Base-by-base conservation (phyloP, 2,329 filamentous ascomycete species). In the Cyanodermella asteris region DNA sequence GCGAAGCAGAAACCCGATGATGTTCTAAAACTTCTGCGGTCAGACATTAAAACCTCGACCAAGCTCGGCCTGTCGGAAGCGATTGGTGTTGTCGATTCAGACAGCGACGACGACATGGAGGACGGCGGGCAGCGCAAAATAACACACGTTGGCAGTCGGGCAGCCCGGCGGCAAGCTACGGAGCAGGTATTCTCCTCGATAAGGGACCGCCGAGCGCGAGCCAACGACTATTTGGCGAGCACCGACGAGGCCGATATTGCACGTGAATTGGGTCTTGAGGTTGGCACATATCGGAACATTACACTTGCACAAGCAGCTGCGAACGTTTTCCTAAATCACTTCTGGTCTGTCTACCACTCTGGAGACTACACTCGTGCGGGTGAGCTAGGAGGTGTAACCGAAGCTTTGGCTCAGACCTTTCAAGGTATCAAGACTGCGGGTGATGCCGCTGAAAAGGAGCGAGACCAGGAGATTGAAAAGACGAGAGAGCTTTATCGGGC, bases 321-420 rank as follows among this genome's bases (percentile, higher is more conserved):
- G 0, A 73, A 77, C 18, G 87, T 97, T 42, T 97, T 94, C 40
- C 55, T 97, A n/a, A 77, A 84, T 38, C 90, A 94, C 46, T 97
- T 97, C 53, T 97, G 84, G 84, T 64, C 67, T 17, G 70, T 82
- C 0, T 97, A 91, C 41, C 60, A 91, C 14, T 93, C 82, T 0
- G 84, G 82, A 9, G 78, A 93, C 41, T 53, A 76, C 1, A 72
- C 78, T 31, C 71, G 78, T 17, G 77, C 78, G 1, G 60, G 61
- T 20, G 84, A 97, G 48, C 60, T 93, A 9, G 68, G 71, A 5
- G 80, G 76, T 32, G 61, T 93, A 23, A 70, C 75, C 6, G 77
- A 91, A 43, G 84, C 81, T 7, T 59, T 97, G 9, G 64, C 67
- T 31, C 67, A 73, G 30, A 84, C 80, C 0, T 57, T 71, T 28